Percentiles rank a stretch among this genome's conserved stretches.
phyloP scores from a whole-genome alignment of 2,329 filamentous ascomycete species.

The Colletotrichum liriopes region DNA sequence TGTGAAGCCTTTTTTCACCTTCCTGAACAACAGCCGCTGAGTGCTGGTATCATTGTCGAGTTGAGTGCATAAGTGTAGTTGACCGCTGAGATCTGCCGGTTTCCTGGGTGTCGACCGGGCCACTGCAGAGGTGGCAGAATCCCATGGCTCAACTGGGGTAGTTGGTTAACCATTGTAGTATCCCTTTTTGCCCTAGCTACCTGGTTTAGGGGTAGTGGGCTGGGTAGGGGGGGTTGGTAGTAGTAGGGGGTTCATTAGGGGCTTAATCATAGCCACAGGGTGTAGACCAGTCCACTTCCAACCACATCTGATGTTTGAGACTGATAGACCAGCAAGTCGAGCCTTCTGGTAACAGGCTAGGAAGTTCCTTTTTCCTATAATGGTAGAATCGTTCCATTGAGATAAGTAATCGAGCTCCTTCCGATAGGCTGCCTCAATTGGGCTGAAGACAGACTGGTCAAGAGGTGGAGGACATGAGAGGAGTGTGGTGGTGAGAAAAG shows the following conservation, averaged over 20 bases:
- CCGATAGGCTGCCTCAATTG: too few species aligned
- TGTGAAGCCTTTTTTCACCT: slow-evolving; percentile 4
- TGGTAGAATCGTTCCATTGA: slow-evolving; percentile 4
- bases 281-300: background rate
- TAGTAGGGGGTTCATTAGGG: background rate
- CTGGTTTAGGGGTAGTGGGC: background rate
- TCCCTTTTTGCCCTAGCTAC: background rate
- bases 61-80: background rate
- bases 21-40: background rate
- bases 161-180: background rate
- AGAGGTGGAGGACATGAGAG: too few species aligned
- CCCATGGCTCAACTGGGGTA: background rate
- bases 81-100: background rate
- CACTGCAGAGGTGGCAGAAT: background rate
- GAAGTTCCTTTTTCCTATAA: slow-evolving; percentile 22
- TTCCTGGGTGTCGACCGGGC: background rate
- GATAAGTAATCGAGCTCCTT: too few species aligned
- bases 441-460: too few species aligned
- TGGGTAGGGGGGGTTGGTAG: too few species aligned
- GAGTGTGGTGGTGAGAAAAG: too few species aligned
- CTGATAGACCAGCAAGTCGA: background rate
- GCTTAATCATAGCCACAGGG: background rate
- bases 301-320: background rate
- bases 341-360: slow-evolving; percentile 11
- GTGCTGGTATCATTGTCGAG: background rate